Percentiles rank a stretch among this genome's conserved stretches.
Conservation (phyloP, 1,284 basidiomycete genomes). For the Afroboletus lepidellus region DNA sequence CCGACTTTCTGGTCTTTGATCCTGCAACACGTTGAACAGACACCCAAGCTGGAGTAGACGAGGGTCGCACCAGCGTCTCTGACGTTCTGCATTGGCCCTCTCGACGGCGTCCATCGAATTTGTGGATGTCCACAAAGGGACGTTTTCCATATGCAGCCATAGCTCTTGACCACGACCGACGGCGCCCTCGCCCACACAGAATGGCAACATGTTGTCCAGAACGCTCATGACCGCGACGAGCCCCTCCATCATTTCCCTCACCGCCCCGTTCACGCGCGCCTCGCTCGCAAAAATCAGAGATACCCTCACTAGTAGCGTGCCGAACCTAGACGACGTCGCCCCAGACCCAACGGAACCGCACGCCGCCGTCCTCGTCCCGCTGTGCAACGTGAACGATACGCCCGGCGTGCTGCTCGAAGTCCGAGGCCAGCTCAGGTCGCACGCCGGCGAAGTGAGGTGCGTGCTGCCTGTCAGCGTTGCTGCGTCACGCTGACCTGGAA, state of each 20-base stretch:
- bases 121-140: no score
- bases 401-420: constrained; percentile 74
- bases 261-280: constrained; percentile 40
- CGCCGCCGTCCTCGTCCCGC: constrained; percentile 72
- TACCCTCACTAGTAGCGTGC: constrained; percentile 33
- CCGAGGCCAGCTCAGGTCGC: constrained; percentile 59
- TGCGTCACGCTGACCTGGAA: background rate
- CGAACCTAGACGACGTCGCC: constrained; percentile 3
- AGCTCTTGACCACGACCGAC: background rate
- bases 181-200: background rate
- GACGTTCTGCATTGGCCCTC: constrained; percentile 66
- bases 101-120: constrained; percentile 71
- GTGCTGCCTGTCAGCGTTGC: constrained; percentile 15
- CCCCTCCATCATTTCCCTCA: constrained; percentile 33
- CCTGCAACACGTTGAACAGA: constrained; percentile 40
- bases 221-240: constrained; percentile 18
- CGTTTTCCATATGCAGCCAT: constrained; percentile 3
- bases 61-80: constrained; percentile 58
- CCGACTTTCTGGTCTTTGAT: constrained; percentile 88
- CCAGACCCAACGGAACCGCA: constrained; percentile 31
- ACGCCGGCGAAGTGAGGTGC: constrained; percentile 82
- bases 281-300: constrained; percentile 42
- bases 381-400: constrained; percentile 65
- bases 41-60: constrained; percentile 1
- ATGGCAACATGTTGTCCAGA: constrained; percentile 31